phyloP scores from a whole-genome alignment of 2,329 filamentous ascomycete genomes.

The Colletotrichum sp. region DNA sequence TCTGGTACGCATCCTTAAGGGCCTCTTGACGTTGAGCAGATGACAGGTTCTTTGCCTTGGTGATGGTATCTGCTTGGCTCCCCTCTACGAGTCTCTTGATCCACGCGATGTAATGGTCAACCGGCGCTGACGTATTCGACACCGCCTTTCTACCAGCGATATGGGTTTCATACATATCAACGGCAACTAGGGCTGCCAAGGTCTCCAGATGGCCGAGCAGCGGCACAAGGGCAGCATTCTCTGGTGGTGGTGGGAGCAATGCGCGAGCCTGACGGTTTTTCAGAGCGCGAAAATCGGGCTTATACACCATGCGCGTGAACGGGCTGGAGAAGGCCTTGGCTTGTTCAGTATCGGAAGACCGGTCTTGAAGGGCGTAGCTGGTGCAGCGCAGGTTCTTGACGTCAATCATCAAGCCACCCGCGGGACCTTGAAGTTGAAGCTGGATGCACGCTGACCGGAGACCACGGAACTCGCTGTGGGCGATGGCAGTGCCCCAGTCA shows the following conservation, averaged over 20 bases:
- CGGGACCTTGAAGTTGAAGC: not conserved
- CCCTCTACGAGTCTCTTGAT: not conserved
- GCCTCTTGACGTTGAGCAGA: not conserved
- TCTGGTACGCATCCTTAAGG: not conserved
- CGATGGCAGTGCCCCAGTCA: not conserved
- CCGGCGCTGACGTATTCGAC: not conserved
- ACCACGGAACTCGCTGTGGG: not conserved
- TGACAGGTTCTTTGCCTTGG: not conserved
- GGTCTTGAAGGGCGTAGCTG: not conserved
- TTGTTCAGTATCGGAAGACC: not conserved
- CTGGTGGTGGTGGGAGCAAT: not conserved
- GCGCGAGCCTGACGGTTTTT: not conserved
- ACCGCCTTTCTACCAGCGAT: not conserved
- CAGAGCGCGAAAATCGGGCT: not conserved
- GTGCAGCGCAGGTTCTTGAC: not conserved
- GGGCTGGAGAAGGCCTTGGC: not conserved
- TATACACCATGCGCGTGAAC: not conserved
- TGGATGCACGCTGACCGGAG: not conserved
- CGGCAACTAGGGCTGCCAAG: not conserved
- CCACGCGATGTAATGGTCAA: not conserved
- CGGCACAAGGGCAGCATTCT: not conserved
- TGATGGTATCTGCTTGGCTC: not conserved
- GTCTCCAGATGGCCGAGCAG: not conserved
- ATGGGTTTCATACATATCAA: not conserved
- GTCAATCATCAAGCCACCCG: not conserved